Conservation (phyloP, 495 filamentous ascomycete species). For the Podospora pseudopauciseta region DNA sequence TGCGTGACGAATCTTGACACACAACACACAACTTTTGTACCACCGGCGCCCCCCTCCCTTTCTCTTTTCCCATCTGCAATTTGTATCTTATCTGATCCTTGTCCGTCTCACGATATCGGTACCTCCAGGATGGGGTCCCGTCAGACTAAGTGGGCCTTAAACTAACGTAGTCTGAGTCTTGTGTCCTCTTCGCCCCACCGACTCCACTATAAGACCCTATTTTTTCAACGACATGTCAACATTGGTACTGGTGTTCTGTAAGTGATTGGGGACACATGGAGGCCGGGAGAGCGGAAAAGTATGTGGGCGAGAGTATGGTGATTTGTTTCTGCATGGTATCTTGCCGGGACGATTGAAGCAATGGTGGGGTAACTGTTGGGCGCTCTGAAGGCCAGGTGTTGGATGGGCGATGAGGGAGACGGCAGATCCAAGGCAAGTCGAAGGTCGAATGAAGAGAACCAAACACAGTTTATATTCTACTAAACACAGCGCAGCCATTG, state of each 20-base stretch:
- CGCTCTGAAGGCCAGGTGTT: too few species aligned
- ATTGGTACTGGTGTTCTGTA: not conserved
- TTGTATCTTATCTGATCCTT: not conserved
- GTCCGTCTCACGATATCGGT: not conserved
- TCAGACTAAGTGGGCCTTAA: not conserved
- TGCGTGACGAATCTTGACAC: not conserved
- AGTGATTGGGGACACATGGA: not conserved
- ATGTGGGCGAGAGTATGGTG: not conserved
- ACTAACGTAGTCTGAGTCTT: not conserved
- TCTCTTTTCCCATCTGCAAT: not conserved
- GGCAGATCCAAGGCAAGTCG: not conserved
- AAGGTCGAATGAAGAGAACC: not conserved
- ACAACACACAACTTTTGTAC: not conserved
- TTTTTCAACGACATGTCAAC: not conserved
- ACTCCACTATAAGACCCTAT: not conserved
- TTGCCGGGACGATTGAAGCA: not conserved
- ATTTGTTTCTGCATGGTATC: not conserved
- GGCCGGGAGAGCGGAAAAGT: not conserved
- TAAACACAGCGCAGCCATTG: not conserved
- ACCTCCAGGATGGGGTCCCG: not conserved
- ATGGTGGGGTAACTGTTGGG: not conserved
- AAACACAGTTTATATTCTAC: slow-evolving; percentile 3
- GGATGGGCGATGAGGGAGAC: too few species aligned
- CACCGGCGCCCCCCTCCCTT: not conserved
- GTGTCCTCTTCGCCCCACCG: not conserved